Evolutionary conservation across 208 protist genomes (phyloP), one percentile per base, ranked within the genome.

Genomic region (Trypanosoma mega): DNA sequence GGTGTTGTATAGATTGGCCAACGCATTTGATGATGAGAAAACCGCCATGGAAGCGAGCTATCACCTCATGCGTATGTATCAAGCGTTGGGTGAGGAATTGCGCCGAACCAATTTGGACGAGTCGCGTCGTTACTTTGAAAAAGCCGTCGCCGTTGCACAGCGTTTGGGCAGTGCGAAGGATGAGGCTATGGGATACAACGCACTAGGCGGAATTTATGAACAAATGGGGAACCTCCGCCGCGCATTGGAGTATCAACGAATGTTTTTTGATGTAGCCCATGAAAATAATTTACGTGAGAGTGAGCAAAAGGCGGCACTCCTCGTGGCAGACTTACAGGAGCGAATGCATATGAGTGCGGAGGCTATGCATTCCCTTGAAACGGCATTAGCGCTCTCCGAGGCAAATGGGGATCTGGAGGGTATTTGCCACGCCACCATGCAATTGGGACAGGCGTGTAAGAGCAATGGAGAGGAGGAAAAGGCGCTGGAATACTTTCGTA

Each of bases 251-350:
- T 93, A 94, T 67, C 80, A 93, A 50, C 73, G 76, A 27, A 66
- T 43, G 52, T 94, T 76, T 62, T 85, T 78, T 45, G 41, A 71
- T 21, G 69, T 90, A 21, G 55, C 85, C 4, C 73, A 77, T 20
- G 69, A 63, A 9, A 67, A 82, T 46, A 30, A 73, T 18, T 56
- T 80, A 29, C 43, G 52, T 18, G 52, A 72, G 9, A 50, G 78
- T 29, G 87, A 92, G 68, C 79, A 77, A 60, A 55, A 62, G 16
- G 87, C 90, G 0, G 82, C 78, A 48, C 65, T 93, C 36, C 54
- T 75, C 29, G 82, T 88, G 14, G 87, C 90, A 1, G 70, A 68
- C n/a, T 65, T 96, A 27, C 79, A 94, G 73, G 90, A 94, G 66
- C 82, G 83, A 5, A 65, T 96, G 23, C 66, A 80, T 18, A 70